Conservation (phyloP, 768 basidiomycete species). For the Gloeopeniophorella convolvens region DNA sequence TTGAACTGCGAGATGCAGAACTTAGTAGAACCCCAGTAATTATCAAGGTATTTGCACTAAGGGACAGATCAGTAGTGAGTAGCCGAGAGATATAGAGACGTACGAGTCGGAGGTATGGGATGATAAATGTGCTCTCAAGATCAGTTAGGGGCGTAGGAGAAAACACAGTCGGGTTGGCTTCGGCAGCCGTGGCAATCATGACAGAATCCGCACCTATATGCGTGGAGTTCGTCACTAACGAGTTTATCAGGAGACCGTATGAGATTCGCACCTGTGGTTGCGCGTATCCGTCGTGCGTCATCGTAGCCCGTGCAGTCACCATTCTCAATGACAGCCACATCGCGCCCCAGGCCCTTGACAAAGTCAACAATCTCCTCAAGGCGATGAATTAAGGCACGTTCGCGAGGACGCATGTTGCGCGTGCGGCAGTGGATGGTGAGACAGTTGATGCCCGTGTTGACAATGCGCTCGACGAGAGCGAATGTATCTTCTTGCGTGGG, state of each 20-base stretch:
- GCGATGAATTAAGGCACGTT: constrained; percentile 71
- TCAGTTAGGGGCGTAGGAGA: constrained; percentile 59
- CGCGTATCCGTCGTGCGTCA: constrained; percentile 70
- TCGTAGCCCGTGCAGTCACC: constrained; percentile 82
- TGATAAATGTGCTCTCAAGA: constrained; percentile 61
- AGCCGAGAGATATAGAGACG: constrained; percentile 22
- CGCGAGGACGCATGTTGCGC: constrained; percentile 79
- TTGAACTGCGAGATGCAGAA: constrained; percentile 84
- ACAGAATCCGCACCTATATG: constrained; percentile 86
- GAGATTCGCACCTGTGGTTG: constrained; percentile 56
- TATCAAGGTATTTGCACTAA: constrained; percentile 68
- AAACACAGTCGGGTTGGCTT: constrained; percentile 89
- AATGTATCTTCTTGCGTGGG: constrained; percentile 84
- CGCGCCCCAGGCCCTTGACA: constrained; percentile 65
- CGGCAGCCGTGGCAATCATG: constrained; percentile 96
- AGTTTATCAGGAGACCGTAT: too few relatives aligned
- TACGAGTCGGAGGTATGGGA: constrained; percentile 71
- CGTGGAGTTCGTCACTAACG: too few relatives aligned
- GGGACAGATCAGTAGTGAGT: constrained; percentile 1
- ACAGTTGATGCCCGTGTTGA: constrained; percentile 80
- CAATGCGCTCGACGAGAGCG: constrained; percentile 80
- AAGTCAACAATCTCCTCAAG: constrained; percentile 82
- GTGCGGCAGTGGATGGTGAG: constrained; percentile 96
- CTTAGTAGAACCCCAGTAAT: constrained; percentile 81
- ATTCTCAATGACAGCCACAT: constrained; percentile 88